phyloP scores from a whole-genome alignment of 179 eudicot species.

The Silene noctiflora region DNA sequence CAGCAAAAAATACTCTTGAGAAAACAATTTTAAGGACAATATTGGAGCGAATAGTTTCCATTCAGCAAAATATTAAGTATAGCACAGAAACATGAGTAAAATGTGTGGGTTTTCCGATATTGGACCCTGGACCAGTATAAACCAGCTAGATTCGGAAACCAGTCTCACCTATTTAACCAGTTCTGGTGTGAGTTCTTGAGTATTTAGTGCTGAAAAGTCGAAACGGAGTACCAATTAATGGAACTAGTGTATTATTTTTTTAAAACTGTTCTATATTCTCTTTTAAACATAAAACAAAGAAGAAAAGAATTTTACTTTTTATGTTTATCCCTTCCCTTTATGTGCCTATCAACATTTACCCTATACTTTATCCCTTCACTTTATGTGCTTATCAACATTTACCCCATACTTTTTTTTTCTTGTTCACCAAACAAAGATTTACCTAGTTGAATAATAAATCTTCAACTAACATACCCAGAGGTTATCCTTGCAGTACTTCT shows the following conservation, averaged over 20 bases:
- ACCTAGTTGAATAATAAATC: neutral
- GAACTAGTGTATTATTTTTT: neutral
- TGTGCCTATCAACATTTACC: neutral
- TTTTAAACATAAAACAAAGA: too few relatives aligned
- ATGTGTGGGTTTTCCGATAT: too few relatives aligned
- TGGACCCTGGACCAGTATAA: too few relatives aligned
- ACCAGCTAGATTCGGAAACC: too few relatives aligned
- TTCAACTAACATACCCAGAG: conserved; percentile 54
- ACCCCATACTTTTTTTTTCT: too few relatives aligned
- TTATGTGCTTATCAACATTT: too few relatives aligned
- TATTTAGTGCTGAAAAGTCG: neutral
- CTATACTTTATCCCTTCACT: too few relatives aligned
- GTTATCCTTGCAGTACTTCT: conserved; percentile 81
- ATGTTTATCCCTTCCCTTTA: neutral
- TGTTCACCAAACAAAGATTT: neutral
- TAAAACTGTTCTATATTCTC: neutral
- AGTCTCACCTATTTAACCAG: too few relatives aligned
- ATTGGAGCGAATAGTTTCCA: neutral
- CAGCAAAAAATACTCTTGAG: neutral
- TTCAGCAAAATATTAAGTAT: neutral
- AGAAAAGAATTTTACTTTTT: too few relatives aligned
- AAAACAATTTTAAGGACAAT: neutral
- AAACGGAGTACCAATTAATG: neutral
- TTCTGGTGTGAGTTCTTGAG: neutral
- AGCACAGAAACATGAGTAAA: too few relatives aligned